Conservation (phyloP, 1,139 yeast species). For the Zygoascus hellenicus region DNA sequence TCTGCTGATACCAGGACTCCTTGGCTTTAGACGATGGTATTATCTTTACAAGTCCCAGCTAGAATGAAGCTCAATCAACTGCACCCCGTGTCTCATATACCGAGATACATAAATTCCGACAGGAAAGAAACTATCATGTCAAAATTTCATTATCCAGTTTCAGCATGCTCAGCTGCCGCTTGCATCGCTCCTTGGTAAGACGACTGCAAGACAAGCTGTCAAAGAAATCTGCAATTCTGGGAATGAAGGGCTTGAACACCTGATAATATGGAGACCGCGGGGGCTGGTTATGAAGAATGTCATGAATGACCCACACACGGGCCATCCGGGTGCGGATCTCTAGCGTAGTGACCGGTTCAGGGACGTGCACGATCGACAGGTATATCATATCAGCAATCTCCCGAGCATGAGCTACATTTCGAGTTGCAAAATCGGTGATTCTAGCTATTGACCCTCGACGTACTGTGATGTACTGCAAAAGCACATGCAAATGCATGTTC, state of each 20-base stretch:
- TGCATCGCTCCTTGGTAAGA: conserved; percentile 15
- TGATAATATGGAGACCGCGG: conserved; percentile 9
- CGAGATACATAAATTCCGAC: too few species aligned
- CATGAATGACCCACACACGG: conserved; percentile 28
- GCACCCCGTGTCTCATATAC: too few species aligned
- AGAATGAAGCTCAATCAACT: too few species aligned
- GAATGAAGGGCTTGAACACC: conserved; percentile 11
- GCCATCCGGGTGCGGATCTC: conserved; percentile 20
- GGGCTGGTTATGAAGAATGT: conserved; percentile 24
- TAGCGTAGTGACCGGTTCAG: conserved; percentile 11
- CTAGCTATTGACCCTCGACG: conserved; percentile 31
- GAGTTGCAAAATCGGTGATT: conserved; percentile 29
- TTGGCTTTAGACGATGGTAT: too few species aligned
- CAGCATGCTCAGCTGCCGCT: conserved; percentile 13
- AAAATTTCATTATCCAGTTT: not conserved
- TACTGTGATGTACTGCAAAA: conserved; percentile 24
- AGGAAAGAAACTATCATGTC: too few species aligned
- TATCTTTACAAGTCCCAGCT: too few species aligned
- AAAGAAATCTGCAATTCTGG: conserved; percentile 5
- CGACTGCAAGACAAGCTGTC: conserved; percentile 11
- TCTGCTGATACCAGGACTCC: too few species aligned
- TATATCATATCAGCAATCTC: conserved; percentile 25
- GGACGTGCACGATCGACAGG: conserved; percentile 17
- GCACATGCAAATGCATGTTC: conserved; percentile 20
- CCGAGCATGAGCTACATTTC: conserved; percentile 22